phyloP scores from a whole-genome alignment of 495 filamentous ascomycete genomes.

The Extremus antarcticus region DNA sequence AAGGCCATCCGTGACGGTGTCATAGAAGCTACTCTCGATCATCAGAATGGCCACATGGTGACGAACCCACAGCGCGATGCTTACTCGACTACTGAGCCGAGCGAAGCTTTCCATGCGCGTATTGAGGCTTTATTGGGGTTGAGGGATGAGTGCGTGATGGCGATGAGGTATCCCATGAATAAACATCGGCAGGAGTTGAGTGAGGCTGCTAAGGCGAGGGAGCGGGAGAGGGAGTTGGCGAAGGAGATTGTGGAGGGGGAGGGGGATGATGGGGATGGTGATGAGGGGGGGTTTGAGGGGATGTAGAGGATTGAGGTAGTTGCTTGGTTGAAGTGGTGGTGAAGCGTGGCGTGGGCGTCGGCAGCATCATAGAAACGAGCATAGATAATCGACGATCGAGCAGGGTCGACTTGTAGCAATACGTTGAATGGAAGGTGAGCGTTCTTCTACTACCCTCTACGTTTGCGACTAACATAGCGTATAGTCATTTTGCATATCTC shows the following conservation, averaged over 20 bases:
- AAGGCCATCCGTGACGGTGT: slow-evolving; percentile 98
- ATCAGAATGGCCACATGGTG: slow-evolving; percentile 95
- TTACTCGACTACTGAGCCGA: slow-evolving; percentile 89
- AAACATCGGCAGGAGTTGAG: slow-evolving; percentile 95
- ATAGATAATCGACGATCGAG: too few species aligned
- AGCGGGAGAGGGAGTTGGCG: slow-evolving; percentile 88
- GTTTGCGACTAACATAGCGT: too few species aligned
- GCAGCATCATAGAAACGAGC: background rate
- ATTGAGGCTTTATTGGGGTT: slow-evolving; percentile 81
- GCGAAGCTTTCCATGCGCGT: slow-evolving; percentile 92
- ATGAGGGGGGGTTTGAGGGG: slow-evolving; percentile 87
- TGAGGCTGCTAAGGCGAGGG: slow-evolving; percentile 93
- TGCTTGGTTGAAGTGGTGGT: background rate
- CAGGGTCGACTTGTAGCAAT: too few species aligned
- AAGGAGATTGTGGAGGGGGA: slow-evolving; percentile 99
- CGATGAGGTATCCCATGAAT: slow-evolving; percentile 99
- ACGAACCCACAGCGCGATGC: slow-evolving; percentile 92
- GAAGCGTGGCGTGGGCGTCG: background rate
- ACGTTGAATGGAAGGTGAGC: too few species aligned
- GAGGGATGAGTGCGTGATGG: slow-evolving; percentile 97
- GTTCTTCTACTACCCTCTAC: too few species aligned
- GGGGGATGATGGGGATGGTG: slow-evolving; percentile 88
- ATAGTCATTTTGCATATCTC: too few species aligned
- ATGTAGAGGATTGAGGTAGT: slow-evolving; percentile 57
- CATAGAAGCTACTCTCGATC: slow-evolving; percentile 89